Conservation (phyloP, 148 eudicot species). For the Suaeda aralocaspica region DNA sequence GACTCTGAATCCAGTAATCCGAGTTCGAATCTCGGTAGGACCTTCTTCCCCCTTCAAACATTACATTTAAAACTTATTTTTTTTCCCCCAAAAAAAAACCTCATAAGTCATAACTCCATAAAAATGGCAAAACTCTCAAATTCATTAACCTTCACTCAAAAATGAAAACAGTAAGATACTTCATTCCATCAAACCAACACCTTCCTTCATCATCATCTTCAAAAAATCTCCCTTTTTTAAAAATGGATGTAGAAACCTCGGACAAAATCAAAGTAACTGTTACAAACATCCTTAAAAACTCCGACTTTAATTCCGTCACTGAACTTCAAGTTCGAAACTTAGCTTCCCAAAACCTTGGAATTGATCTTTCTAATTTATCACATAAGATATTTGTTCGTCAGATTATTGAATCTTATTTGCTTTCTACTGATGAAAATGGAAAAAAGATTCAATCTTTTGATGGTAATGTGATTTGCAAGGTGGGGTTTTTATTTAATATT, state of each 20-base stretch:
- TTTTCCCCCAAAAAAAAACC: not conserved
- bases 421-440: not conserved
- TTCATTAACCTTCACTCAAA: not conserved
- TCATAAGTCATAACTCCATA: not conserved
- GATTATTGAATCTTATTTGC: slow-evolving; percentile 32
- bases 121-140: not conserved
- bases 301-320: slow-evolving; percentile 32
- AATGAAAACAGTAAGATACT: not conserved
- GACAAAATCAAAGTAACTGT: slow-evolving; percentile 27
- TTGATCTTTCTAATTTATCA: slow-evolving; percentile 31
- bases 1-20: slow-evolving; percentile 41
- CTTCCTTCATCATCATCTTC: not conserved
- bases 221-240: not conserved
- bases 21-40: slow-evolving; percentile 37
- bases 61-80: not conserved
- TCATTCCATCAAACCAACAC: not conserved
- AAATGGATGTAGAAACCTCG: slow-evolving; percentile 24
- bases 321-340: slow-evolving; percentile 29
- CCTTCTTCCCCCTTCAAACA: not conserved
- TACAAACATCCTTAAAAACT: slow-evolving; percentile 24
- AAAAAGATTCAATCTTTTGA: slow-evolving; percentile 12
- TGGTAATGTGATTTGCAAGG: slow-evolving; percentile 28
- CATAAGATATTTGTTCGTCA: slow-evolving; percentile 32
- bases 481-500: not conserved
- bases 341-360: slow-evolving; percentile 27